Base-by-base conservation (phyloP, 202 grass and related monocot species). In the Hordeum pubiflorum region DNA sequence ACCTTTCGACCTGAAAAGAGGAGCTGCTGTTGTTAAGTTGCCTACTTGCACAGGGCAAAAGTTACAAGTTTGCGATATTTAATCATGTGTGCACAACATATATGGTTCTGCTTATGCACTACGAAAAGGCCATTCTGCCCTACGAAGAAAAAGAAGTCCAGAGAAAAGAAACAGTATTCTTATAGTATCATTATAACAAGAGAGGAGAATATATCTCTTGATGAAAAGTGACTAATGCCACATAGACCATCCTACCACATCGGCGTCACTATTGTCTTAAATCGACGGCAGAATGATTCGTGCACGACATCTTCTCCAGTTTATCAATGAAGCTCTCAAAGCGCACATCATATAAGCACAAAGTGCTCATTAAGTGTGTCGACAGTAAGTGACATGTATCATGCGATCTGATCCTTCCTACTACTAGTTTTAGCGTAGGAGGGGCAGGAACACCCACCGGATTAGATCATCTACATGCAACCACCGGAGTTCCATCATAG, bases 271-370 rank as follows among this genome's bases (percentile, higher is more conserved):
- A 54, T 54, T 34, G 65, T 72, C n/a, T 87, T 52, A 26, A 76
- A 57, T 56, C 14, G 64, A 82, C 33, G 56, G 18, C 18, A 72
- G 18, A 72, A 82, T 36, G 64, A 77, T 87, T 87, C 33, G 23
- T 82, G 40, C 56, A 72, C 56, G 13, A 21, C 34, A 63, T 50
- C 63, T 57, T 32, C 15, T 54, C 55, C 62, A 27, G 70, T 69
- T 50, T 37, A 73, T 13, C 41, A 40, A 39, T 4, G 26, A 5
- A 29, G 21, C 39, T 55, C 11, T 20, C 23, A 58, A 58, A 75
- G 46, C 20, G 66, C 21, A 41, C 83, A 64, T 72, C 57, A 85
- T 29, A 17, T 84, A 33, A 33, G 31, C 82, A 39, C 66, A 20
- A 55, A n/a, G 13, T 20, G 23, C 36, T 22, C 34, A 43, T 55